A percentile compares a stretch with the other conserved stretches of the same genome.
Conservation (phyloP, 345 rosid genomes). For the Theobroma cacao region DNA sequence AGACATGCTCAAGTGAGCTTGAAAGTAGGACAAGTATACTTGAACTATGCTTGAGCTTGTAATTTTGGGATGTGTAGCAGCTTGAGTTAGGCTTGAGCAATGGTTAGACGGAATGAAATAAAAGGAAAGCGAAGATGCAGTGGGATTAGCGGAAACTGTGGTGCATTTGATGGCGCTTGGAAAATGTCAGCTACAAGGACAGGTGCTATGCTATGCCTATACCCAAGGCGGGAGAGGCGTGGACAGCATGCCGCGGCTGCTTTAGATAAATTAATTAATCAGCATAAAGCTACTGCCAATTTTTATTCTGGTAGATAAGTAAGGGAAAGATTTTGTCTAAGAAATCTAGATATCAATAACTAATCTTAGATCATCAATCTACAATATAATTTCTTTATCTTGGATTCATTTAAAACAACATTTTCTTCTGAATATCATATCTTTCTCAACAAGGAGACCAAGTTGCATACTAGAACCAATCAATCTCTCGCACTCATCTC, state of each 20-base stretch:
- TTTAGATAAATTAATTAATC: background rate
- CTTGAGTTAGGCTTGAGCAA: background rate
- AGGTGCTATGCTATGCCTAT: no score
- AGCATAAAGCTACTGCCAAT: background rate
- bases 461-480: background rate
- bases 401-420: background rate
- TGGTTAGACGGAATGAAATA: background rate
- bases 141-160: background rate
- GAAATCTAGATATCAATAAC: background rate
- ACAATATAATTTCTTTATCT: background rate
- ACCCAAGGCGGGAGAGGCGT: no score
- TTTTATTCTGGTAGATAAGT: background rate
- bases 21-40: background rate
- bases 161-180: background rate
- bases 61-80: background rate
- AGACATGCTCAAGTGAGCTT: background rate
- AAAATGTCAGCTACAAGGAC: background rate
- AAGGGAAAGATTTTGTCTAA: background rate
- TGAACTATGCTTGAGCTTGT: no score
- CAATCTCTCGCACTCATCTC: background rate
- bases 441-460: background rate
- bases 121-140: background rate
- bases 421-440: background rate
- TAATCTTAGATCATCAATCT: background rate
- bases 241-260: background rate